phyloP scores from a whole-genome alignment of 2,329 filamentous ascomycete genomes.

The Rachicladosporium sp. region DNA sequence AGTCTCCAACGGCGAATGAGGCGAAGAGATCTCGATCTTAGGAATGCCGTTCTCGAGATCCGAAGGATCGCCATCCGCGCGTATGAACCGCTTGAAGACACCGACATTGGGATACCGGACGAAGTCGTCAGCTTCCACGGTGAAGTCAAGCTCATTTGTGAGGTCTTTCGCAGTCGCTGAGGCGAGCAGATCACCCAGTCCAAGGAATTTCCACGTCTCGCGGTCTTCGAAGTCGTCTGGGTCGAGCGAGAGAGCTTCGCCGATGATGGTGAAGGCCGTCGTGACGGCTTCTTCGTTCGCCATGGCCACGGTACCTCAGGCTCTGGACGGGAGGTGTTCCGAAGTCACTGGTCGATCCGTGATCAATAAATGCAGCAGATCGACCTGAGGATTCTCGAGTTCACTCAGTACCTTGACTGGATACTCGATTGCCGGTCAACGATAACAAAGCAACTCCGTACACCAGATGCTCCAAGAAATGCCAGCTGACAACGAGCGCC shows the following conservation, averaged over 20 bases:
- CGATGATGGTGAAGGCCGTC: conserved; percentile 16
- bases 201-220: conserved; percentile 22
- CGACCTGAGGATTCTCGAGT: too few relatives aligned
- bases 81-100: conserved; percentile 13
- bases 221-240: conserved; percentile 17
- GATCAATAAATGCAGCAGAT: too few relatives aligned
- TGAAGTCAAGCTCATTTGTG: conserved; percentile 11
- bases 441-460: too few relatives aligned
- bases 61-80: not conserved
- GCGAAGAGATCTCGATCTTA: not conserved
- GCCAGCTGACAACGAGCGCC: too few relatives aligned
- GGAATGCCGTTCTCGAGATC: not conserved
- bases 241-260: conserved; percentile 19
- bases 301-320: conserved; percentile 3
- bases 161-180: conserved; percentile 19
- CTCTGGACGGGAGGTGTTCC: too few relatives aligned
- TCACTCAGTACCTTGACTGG: too few relatives aligned
- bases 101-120: conserved; percentile 15
- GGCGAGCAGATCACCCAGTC: conserved; percentile 17
- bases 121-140: conserved; percentile 14
- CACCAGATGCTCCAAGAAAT: too few relatives aligned
- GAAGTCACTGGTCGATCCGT: too few relatives aligned
- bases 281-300: conserved; percentile 10
- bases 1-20: conserved; percentile 6
- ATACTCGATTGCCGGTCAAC: too few relatives aligned